phyloP scores from a whole-genome alignment of 768 basidiomycete genomes.

The Trametes cingulata region DNA sequence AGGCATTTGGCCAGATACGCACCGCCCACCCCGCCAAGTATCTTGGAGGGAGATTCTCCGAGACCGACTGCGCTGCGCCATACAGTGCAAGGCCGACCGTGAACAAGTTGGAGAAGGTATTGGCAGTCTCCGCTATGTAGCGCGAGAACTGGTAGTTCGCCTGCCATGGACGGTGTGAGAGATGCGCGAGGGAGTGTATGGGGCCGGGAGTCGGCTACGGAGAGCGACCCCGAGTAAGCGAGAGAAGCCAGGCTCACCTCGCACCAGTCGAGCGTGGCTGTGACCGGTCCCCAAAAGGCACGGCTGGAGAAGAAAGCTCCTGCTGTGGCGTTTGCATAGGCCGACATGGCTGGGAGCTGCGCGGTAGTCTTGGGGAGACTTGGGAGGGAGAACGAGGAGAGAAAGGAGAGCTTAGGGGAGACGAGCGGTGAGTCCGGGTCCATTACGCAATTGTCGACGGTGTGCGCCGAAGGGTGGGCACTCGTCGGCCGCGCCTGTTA shows the following conservation, averaged over 20 bases:
- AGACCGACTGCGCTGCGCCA: constrained; percentile 37
- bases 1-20: constrained; percentile 8
- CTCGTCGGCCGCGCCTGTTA: constrained; percentile 8
- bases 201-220: constrained; percentile 1
- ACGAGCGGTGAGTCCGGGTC: neutral
- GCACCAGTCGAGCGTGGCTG: constrained; percentile 75
- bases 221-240: neutral
- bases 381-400: constrained; percentile 2
- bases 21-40: constrained; percentile 37
- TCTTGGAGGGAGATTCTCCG: constrained; percentile 38
- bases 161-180: constrained; percentile 35
- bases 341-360: constrained; percentile 8
- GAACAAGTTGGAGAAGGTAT: constrained; percentile 66
- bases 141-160: constrained; percentile 77
- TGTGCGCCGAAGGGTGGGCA: constrained; percentile 1
- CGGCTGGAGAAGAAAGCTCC: constrained; percentile 9
- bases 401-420: constrained; percentile 13
- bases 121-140: constrained; percentile 76
- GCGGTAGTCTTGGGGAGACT: constrained; percentile 1
- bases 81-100: constrained; percentile 42
- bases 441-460: constrained; percentile 16
- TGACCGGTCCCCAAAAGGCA: constrained; percentile 59
- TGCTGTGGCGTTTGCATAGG: constrained; percentile 13
- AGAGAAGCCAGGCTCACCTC: constrained; percentile 49
- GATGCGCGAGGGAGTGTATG: neutral